These are phyloP conservation scores for Collybiopsis confluens DNA, from an alignment of 768 basidiomycete genomes.

Conservation along the genomic window DNA sequence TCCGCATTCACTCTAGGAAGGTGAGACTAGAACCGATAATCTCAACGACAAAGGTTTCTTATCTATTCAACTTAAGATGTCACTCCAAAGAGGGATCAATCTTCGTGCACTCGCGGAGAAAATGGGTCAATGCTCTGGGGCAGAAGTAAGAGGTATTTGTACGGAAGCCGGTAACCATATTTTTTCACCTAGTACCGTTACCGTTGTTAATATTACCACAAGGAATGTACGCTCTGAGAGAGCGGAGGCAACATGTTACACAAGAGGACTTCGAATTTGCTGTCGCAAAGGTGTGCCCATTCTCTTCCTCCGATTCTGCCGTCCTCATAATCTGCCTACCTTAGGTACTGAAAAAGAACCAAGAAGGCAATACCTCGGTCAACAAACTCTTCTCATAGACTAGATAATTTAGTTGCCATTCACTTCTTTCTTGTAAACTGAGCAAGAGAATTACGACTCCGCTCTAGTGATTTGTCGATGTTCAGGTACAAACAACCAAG, in stretches of 20 bases:
- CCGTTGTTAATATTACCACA: not conserved
- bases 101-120: conserved; percentile 94
- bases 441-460: too few relatives aligned
- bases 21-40: conserved; percentile 28
- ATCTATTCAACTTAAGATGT: conserved; percentile 50
- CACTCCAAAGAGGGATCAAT: conserved; percentile 86
- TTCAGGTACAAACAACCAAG: too few relatives aligned
- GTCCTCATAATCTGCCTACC: not conserved
- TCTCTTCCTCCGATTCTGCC: conserved; percentile 5
- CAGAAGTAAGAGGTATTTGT: conserved; percentile 95
- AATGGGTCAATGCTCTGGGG: conserved; percentile 81
- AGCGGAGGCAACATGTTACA: conserved; percentile 94
- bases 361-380: conserved; percentile 89
- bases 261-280: conserved; percentile 99
- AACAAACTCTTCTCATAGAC: conserved; percentile 88
- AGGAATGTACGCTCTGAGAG: conserved; percentile 97
- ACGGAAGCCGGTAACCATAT: conserved; percentile 80
- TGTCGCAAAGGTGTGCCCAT: conserved; percentile 74
- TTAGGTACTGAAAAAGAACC: conserved; percentile 91
- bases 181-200: not conserved
- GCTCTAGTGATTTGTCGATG: too few relatives aligned
- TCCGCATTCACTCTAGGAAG: conserved; percentile 95
- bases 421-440: too few relatives aligned
- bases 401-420: not conserved
- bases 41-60: not conserved